Conservation (phyloP, 2,329 filamentous ascomycete genomes). For the Chaetomium globosum region DNA sequence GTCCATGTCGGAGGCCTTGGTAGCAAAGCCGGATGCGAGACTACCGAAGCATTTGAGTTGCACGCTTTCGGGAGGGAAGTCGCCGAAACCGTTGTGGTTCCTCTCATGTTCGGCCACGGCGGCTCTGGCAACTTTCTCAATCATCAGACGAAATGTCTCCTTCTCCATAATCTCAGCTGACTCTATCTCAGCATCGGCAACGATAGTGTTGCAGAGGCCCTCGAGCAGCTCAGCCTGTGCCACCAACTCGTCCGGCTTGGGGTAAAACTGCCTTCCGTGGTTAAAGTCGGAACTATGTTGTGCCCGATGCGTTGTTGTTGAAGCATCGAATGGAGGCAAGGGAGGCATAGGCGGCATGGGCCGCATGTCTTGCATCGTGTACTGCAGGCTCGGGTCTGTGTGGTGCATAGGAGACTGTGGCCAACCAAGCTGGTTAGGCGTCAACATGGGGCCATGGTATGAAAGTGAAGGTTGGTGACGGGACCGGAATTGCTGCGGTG, state of each 20-base stretch:
- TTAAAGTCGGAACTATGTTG: conserved; percentile 30
- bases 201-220: conserved; percentile 50
- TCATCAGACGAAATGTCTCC: conserved; percentile 65
- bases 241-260: conserved; percentile 51
- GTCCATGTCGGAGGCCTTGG: conserved; percentile 88
- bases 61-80: conserved; percentile 61
- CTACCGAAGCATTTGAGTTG: conserved; percentile 79
- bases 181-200: conserved; percentile 65
- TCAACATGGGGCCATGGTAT: conserved; percentile 39
- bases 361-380: conserved; percentile 18
- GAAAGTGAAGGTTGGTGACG: conserved; percentile 43
- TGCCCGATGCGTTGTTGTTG: conserved; percentile 27
- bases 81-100: conserved; percentile 42
- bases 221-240: conserved; percentile 55
- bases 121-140: conserved; percentile 67
- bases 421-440: conserved; percentile 39
- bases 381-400: conserved; percentile 28
- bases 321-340: conserved; percentile 30
- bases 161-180: conserved; percentile 67
- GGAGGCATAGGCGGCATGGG: conserved; percentile 10
- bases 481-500: conserved; percentile 34
- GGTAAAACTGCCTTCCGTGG: conserved; percentile 40
- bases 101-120: conserved; percentile 59
- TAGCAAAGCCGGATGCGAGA: conserved; percentile 81
- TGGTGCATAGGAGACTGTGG: conserved; percentile 31